These are phyloP conservation scores for Pichia gijzeniarum DNA, from an alignment of 805 yeast species.

Conservation along the genomic window DNA sequence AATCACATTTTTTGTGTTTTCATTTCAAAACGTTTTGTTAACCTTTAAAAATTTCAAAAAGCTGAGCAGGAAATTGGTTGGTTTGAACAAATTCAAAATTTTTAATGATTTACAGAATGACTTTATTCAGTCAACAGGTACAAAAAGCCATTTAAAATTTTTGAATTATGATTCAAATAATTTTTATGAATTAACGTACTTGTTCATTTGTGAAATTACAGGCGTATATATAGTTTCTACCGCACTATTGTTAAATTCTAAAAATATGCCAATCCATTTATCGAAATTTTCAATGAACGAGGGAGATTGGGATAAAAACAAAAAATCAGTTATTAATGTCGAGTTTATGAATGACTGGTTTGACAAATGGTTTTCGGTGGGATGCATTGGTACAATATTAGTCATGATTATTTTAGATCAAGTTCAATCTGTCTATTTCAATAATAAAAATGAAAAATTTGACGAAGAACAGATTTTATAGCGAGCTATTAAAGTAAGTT, in stretches of 20 bases:
- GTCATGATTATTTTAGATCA: constrained; percentile 23
- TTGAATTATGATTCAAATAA: neutral
- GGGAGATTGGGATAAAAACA: constrained; percentile 1
- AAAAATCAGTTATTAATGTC: constrained; percentile 14
- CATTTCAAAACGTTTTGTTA: constrained; percentile 56
- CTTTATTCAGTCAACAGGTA: neutral
- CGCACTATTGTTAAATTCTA: constrained; percentile 42
- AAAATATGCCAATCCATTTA: constrained; percentile 37
- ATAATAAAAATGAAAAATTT: constrained; percentile 1
- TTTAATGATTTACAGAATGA: neutral
- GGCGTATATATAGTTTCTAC: constrained; percentile 50
- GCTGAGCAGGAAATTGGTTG: constrained; percentile 14
- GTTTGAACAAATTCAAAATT: neutral
- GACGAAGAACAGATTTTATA: constrained; percentile 28
- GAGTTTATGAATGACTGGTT: constrained; percentile 46
- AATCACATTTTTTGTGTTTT: constrained; percentile 52
- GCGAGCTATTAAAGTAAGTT: neutral
- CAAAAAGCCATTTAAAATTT: neutral
- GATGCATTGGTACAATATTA: constrained; percentile 33
- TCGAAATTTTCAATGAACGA: constrained; percentile 27
- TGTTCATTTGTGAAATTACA: constrained; percentile 31
- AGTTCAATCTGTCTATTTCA: neutral
- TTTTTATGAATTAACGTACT: neutral
- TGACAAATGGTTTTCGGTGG: constrained; percentile 42
- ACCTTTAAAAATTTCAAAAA: constrained; percentile 49